Conservation (phyloP, 75 land plant species). For the Pinus tabuliformis region DNA sequence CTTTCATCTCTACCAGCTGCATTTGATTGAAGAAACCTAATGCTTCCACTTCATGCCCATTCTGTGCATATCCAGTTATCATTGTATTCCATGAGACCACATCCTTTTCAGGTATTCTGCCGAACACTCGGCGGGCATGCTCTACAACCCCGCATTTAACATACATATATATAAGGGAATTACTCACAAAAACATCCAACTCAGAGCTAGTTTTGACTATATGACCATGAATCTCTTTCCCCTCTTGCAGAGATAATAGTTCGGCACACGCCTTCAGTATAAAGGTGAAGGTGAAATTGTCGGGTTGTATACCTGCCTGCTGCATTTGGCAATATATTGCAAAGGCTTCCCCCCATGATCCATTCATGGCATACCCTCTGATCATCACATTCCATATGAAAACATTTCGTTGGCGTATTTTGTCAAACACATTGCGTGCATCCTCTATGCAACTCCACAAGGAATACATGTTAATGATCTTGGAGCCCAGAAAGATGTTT, state of each 20-base stretch:
- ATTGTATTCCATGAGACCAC: conserved; percentile 70
- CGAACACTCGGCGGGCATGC: conserved; percentile 40
- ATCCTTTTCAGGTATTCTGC: conserved; percentile 35
- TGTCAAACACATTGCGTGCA: conserved; percentile 17
- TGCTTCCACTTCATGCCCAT: conserved; percentile 30
- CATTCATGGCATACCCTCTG: conserved; percentile 21
- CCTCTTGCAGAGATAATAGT: conserved; percentile 10
- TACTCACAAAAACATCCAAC: conserved; percentile 38
- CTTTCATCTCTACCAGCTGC: conserved; percentile 29
- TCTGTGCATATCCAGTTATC: conserved; percentile 52
- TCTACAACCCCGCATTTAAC: conserved; percentile 32
- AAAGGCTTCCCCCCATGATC: conserved; percentile 8
- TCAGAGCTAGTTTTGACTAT: conserved; percentile 34
- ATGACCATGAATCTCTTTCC: conserved; percentile 37
- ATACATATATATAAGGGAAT: conserved; percentile 48
- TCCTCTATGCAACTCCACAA: neutral
- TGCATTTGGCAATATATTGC: conserved; percentile 15
- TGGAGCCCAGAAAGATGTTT: conserved; percentile 9
- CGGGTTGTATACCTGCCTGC: conserved; percentile 13
- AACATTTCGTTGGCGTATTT: conserved; percentile 11
- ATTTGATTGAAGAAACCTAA: conserved; percentile 37
- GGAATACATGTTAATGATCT: conserved; percentile 8
- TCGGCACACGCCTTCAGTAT: conserved; percentile 43
- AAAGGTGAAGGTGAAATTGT: conserved; percentile 10
- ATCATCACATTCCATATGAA: conserved; percentile 22